Evolutionary conservation across 495 filamentous ascomycete species (phyloP).

Genomic region (Lasiosphaeria hispida): DNA sequence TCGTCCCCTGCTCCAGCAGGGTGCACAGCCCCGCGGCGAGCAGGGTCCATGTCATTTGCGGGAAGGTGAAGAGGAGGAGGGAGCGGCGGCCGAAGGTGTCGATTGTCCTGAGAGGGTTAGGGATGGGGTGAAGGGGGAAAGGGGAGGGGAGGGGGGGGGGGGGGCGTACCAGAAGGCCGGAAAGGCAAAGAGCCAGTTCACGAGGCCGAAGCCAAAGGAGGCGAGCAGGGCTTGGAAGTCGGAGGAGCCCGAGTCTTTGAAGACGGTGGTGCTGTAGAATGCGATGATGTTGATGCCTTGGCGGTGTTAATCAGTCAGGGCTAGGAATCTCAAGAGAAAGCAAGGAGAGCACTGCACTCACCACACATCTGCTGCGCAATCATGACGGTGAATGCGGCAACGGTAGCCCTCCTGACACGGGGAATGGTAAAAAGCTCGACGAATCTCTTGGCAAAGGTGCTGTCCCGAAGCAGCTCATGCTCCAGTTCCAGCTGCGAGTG

Average conservation of each 20-base stretch:
- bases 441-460: constrained; percentile 52
- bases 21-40: constrained; percentile 70
- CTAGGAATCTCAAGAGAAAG: too few relatives aligned
- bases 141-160: too few relatives aligned
- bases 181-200: constrained; percentile 83
- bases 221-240: constrained; percentile 62
- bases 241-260: constrained; percentile 58
- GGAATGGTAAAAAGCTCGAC: constrained; percentile 58
- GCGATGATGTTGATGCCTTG: constrained; percentile 72
- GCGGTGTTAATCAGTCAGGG: background rate
- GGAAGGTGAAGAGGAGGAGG: constrained; percentile 81
- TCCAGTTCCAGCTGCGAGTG: constrained; percentile 55
- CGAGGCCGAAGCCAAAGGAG: constrained; percentile 74
- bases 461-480: constrained; percentile 31
- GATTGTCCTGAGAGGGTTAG: constrained; percentile 52
- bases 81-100: constrained; percentile 78
- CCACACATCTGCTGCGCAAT: constrained; percentile 82
- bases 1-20: constrained; percentile 49
- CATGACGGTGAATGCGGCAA: constrained; percentile 67
- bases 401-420: constrained; percentile 58
- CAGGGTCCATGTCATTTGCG: constrained; percentile 78
- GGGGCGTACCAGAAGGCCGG: constrained; percentile 59
- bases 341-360: background rate
- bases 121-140: too few relatives aligned
- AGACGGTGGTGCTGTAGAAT: constrained; percentile 81